Conservation (phyloP, 352 stramenopile genomes). For the Globisporangium camurandrum region DNA sequence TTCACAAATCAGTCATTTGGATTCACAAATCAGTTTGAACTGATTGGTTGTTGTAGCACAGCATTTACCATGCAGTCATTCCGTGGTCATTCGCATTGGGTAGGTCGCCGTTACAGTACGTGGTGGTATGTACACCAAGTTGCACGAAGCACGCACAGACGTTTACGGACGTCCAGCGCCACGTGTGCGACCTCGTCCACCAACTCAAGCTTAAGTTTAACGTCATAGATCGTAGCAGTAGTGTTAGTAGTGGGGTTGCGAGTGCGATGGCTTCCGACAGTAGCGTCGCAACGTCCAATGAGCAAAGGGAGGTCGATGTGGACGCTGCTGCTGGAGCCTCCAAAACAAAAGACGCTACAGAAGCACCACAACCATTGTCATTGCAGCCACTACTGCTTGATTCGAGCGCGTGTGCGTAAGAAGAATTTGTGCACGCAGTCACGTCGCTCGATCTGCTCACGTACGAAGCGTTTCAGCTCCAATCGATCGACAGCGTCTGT, state of each 20-base stretch:
- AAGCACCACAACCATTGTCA: no score
- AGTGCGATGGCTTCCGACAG: neutral
- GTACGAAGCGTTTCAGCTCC: slow-evolving; percentile 51
- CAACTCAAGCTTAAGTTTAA: slow-evolving; percentile 48
- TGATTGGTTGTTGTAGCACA: no score
- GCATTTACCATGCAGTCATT: no score
- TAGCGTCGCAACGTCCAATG: neutral
- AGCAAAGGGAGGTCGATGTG: neutral
- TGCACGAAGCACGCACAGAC: slow-evolving; percentile 11
- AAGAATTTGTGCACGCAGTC: slow-evolving; percentile 43
- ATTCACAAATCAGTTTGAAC: no score
- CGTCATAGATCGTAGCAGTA: slow-evolving; percentile 10
- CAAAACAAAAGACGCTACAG: no score
- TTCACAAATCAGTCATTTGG: no score
- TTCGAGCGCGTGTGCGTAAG: slow-evolving; percentile 39
- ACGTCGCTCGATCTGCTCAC: slow-evolving; percentile 43
- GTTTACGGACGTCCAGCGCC: slow-evolving; percentile 33
- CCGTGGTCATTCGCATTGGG: no score
- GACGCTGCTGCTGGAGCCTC: neutral
- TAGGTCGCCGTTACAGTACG: no score
- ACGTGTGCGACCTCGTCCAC: slow-evolving; percentile 37
- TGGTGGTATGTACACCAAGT: slow-evolving; percentile 28
- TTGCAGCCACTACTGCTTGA: slow-evolving; percentile 11
- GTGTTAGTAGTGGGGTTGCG: neutral
- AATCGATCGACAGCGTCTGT: slow-evolving; percentile 37